Conservation (phyloP, 305 asterid species). For the Euphrasia arctica region DNA sequence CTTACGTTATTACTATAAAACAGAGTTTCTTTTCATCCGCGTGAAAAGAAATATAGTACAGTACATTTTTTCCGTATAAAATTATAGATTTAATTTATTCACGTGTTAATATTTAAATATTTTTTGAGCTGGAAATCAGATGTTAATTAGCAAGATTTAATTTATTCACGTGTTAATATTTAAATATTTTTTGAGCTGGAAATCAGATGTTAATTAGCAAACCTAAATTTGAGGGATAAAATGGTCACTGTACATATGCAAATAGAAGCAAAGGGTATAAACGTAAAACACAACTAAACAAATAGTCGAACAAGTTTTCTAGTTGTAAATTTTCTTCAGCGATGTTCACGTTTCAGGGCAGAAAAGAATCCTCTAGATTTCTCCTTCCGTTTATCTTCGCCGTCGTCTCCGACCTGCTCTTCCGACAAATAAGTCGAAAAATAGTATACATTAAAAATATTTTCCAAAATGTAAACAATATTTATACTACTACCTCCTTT, state of each 20-base stretch:
- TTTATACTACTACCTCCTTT: conserved; percentile 56
- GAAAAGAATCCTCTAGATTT: conserved; percentile 82
- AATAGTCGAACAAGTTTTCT: background rate
- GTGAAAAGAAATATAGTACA: too few relatives aligned
- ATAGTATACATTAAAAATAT: background rate
- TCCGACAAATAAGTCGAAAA: background rate
- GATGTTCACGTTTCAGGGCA: conserved; percentile 56
- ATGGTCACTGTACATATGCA: background rate
- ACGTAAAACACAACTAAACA: conserved; percentile 19
- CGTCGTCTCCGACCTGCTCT: conserved; percentile 65
- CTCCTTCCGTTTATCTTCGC: conserved; percentile 72
- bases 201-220: background rate
- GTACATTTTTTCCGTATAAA: too few relatives aligned
- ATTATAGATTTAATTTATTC: background rate
- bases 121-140: background rate
- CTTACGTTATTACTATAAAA: too few relatives aligned
- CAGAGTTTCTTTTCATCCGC: too few relatives aligned
- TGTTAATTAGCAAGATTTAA: background rate
- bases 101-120: too few relatives aligned
- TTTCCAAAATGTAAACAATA: background rate
- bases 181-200: too few relatives aligned
- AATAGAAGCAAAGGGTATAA: conserved; percentile 1
- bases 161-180: too few relatives aligned
- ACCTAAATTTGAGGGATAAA: background rate
- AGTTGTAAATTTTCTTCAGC: conserved; percentile 22